Evolutionary conservation across 139 green algal genomes (phyloP), one percentile per base, ranked within the genome.

Genomic region (Pseudopediastrum boryanum): DNA sequence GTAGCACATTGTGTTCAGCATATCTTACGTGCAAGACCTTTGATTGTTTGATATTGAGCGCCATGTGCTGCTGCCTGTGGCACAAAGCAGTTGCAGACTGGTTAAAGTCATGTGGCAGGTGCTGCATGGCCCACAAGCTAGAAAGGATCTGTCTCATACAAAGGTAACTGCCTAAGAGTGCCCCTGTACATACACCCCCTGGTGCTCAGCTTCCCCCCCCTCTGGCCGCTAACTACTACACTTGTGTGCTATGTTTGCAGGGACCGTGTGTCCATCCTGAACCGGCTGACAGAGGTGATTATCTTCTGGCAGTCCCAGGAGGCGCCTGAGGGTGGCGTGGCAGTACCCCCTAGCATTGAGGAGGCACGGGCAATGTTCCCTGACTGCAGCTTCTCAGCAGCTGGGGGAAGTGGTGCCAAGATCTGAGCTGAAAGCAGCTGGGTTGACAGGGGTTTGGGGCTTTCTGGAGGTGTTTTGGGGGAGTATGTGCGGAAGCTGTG

Each of bases 231-330:
- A 16, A 16, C 46, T 56, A 16, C 62, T 27, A 71, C 19, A 35
- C 50, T 7, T 79, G 56, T 80, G 90, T 89, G 76, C n/a, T n/a
- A n/a, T n/a, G n/a, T n/a, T n/a, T n/a, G n/a, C n/a, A n/a, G n/a
- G n/a, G 89, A 96, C 80, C 89, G 85, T 64, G 87, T 95, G 54
- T 35, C 90, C 13, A 84, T 97, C 81, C 88, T 97, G 42, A 97
- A 97, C 83, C 81, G 83, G 35, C 72, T 83, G 27, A 96, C 93
- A 4, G 85, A 97, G 86, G 88, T 95, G 7, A 97, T 98, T 83
- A 97, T 96, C 91, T 94, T 90, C 82, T 98, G 94, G 94, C 89
- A 88, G 25, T 51, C 19, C 48, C 46, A 81, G 35, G 46, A 23
- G 9, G 46, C 4, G 7, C 42, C 73, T 9, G 71, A 69, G 19